Evolutionary conservation across 371 early-diverging fungal genomes (phyloP), one percentile per base, ranked within the genome.

Genomic region (Coemansia sp.): DNA sequence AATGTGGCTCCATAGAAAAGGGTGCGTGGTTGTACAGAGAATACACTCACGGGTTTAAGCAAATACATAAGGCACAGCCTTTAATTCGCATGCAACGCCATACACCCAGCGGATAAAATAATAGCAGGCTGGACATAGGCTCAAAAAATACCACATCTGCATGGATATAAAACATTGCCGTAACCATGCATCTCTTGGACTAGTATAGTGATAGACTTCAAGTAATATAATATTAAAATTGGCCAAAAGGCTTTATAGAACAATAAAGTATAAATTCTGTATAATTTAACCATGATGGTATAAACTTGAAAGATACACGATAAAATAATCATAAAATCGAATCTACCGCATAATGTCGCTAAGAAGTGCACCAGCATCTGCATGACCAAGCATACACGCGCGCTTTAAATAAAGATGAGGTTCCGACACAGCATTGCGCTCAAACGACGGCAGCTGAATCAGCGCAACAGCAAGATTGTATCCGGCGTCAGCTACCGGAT

Each of bases 401-500:
- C 77, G 65, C 59, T 77, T 77, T 25, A 78, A 26, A 23, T 78
- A 78, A 7, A 78, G 28, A 37, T 78, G 75, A 5, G 78, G 75
- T 40, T 78, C 75, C 0, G 78, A 69, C 9, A 74, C 65, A 0
- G 67, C 51, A 44, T 53, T 60, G 23, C 70, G 64, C 21, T 70
- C 78, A 39, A 78, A 75, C 3, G 71, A 70, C 3, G 78, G 78
- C 7, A 78, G 67, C 67, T 78, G 78, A 37, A 78, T 70, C n/a
- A 78, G 48, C 14, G 78, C 71, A 18, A 74, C 42, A 1, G 78
- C 69, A 55, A 78, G 59, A 18, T 78, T 69, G 18, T 71, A 75
- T 2, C 71, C 71, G 2, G 78, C 78, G 48, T 78, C 78, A 6
- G 78, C 69, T n/a, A 78, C 67, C 14, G 78, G 78, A 55, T 78